These are phyloP conservation scores for Dothidotthia symphoricarpi DNA, from an alignment of 2,329 filamentous ascomycete species.

Conservation along the genomic window DNA sequence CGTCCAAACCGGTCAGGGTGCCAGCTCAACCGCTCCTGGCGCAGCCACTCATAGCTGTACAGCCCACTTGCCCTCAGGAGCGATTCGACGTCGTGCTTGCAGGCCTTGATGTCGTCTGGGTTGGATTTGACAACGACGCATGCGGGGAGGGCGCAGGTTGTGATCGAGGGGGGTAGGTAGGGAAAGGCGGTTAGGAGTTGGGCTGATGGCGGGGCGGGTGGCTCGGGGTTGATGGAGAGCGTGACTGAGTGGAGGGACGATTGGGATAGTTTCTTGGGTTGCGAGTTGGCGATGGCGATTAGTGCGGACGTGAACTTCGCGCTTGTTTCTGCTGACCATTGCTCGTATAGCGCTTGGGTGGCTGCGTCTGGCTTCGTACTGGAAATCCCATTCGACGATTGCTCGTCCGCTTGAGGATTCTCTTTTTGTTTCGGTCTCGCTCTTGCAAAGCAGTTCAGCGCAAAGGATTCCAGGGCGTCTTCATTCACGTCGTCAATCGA, in stretches of 20 bases:
- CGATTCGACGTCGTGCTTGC: conserved; percentile 36
- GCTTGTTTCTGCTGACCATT: conserved; percentile 31
- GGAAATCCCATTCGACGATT: conserved; percentile 1
- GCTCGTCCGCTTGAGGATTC: conserved; percentile 8
- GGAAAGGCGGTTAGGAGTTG: conserved; percentile 30
- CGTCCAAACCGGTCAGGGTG: conserved; percentile 41
- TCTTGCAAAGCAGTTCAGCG: conserved; percentile 30
- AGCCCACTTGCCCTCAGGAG: conserved; percentile 32
- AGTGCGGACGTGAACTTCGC: conserved; percentile 29
- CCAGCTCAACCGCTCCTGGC: conserved; percentile 38
- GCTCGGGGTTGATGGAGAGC: conserved; percentile 14
- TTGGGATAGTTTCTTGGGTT: conserved; percentile 26
- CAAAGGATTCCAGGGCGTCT: conserved; percentile 34
- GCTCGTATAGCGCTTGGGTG: conserved; percentile 28
- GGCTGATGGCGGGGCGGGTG: conserved; percentile 36
- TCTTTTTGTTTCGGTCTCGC: conserved; percentile 17
- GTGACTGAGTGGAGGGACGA: conserved; percentile 16
- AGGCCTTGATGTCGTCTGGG: conserved; percentile 27
- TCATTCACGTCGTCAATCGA: conserved; percentile 37
- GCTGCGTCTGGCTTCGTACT: conserved; percentile 16
- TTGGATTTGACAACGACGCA: conserved; percentile 28
- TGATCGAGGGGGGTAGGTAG: conserved; percentile 24
- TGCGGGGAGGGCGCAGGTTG: conserved; percentile 21
- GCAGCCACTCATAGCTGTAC: conserved; percentile 39
- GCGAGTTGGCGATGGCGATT: conserved; percentile 16